phyloP scores from a whole-genome alignment of 257 asterid genomes.

The Rubia yunnanensis region DNA sequence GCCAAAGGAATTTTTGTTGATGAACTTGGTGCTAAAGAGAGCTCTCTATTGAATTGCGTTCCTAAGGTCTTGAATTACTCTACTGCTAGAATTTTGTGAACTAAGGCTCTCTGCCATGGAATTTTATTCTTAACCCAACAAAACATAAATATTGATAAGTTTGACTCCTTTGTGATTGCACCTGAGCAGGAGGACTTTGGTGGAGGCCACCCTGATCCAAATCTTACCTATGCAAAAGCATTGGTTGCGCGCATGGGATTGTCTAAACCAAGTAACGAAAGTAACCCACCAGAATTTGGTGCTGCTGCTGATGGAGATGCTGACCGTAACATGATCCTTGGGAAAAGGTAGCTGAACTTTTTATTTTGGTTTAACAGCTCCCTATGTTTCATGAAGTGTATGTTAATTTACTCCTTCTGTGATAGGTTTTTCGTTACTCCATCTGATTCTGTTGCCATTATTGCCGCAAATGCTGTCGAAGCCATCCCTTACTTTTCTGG shows the following conservation, averaged over 20 bases:
- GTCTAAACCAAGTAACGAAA: slow-evolving; percentile 49
- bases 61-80: slow-evolving; percentile 59
- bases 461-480: slow-evolving; percentile 92
- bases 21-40: slow-evolving; percentile 85
- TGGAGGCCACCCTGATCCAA: slow-evolving; percentile 99
- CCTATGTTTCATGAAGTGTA: slow-evolving; percentile 6
- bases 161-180: slow-evolving; percentile 9
- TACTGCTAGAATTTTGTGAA: slow-evolving; percentile 1
- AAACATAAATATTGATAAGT: background rate
- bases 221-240: slow-evolving; percentile 94
- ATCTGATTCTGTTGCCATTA: slow-evolving; percentile 96
- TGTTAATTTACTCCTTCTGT: slow-evolving; percentile 6
- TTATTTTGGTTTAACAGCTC: slow-evolving; percentile 11
- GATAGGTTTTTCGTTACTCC: slow-evolving; percentile 94
- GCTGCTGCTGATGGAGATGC: slow-evolving; percentile 99
- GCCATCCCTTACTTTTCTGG: slow-evolving; percentile 91
- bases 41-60: slow-evolving; percentile 76
- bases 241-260: slow-evolving; percentile 94
- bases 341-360: slow-evolving; percentile 50
- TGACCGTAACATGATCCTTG: slow-evolving; percentile 95
- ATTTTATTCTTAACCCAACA: background rate
- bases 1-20: slow-evolving; percentile 88
- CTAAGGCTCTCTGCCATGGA: background rate
- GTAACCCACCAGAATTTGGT: slow-evolving; percentile 96
- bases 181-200: slow-evolving; percentile 92